These are phyloP conservation scores for Ammopiptanthus mongolicus DNA, from an alignment of 306 rosid species.

Conservation along the genomic window DNA sequence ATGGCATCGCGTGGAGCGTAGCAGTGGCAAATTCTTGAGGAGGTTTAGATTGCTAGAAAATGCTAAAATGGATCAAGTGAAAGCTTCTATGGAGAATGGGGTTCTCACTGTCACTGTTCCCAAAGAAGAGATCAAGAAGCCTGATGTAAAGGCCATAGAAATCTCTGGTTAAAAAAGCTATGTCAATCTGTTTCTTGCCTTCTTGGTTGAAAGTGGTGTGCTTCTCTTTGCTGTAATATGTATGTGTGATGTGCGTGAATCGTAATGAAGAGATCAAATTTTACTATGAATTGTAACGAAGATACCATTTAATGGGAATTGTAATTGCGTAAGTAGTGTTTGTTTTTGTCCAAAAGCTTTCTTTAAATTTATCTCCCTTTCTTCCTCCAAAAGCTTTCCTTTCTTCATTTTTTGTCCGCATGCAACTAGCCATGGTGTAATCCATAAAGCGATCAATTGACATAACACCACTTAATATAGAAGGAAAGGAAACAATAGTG, in stretches of 20 bases:
- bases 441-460: too few species aligned
- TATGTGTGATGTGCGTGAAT: too few species aligned
- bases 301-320: background rate
- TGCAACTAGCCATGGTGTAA: background rate
- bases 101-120: slow-evolving; percentile 38
- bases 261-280: too few species aligned
- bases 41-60: slow-evolving; percentile 32
- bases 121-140: slow-evolving; percentile 25
- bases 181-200: background rate
- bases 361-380: too few species aligned
- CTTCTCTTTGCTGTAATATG: background rate
- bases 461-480: slow-evolving; percentile 27
- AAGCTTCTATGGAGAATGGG: slow-evolving; percentile 42
- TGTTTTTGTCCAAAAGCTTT: too few species aligned
- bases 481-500: slow-evolving; percentile 36
- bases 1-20: slow-evolving; percentile 38
- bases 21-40: slow-evolving; percentile 34
- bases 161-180: slow-evolving; percentile 12
- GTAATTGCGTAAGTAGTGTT: background rate
- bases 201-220: background rate
- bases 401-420: background rate
- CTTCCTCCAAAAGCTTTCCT: too few species aligned
- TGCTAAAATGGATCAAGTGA: slow-evolving; percentile 20
- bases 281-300: background rate
- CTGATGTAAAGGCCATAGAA: slow-evolving; percentile 21